These are phyloP conservation scores for Sonneratia alba DNA, from an alignment of 345 rosid genomes.

Conservation along the genomic window DNA sequence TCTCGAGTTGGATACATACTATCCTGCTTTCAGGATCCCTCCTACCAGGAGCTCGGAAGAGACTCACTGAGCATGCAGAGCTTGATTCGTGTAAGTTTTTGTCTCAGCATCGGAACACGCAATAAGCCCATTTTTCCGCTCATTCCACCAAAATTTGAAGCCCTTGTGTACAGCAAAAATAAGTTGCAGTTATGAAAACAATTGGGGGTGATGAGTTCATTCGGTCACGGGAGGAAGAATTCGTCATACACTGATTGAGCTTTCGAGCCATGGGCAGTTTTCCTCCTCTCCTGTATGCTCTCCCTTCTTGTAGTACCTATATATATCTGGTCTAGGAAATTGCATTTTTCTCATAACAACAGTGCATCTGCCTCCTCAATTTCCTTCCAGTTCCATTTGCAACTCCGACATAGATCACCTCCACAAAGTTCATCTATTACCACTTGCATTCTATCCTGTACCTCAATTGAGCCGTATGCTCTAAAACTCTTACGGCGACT, in stretches of 20 bases:
- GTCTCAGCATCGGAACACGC: background rate
- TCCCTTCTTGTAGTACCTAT: background rate
- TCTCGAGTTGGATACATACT: slow-evolving; percentile 76
- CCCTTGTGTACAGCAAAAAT: background rate
- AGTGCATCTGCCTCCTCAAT: background rate
- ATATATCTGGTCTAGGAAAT: background rate
- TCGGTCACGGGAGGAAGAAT: background rate
- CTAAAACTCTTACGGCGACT: too few species aligned
- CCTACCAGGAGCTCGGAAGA: slow-evolving; percentile 5
- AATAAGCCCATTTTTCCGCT: background rate
- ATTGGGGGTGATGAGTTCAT: background rate
- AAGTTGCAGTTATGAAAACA: background rate
- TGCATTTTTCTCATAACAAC: background rate
- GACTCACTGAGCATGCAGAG: background rate
- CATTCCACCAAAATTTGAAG: background rate
- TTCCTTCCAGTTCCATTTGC: background rate
- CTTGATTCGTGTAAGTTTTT: background rate
- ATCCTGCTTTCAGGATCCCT: slow-evolving; percentile 50
- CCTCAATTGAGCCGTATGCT: too few species aligned
- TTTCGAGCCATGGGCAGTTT: background rate
- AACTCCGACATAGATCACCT: too few species aligned
- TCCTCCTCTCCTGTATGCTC: background rate
- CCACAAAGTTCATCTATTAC: too few species aligned
- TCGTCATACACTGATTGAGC: background rate
- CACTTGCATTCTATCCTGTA: too few species aligned